These are phyloP conservation scores for Chlamydomonas sphaeroides DNA, from an alignment of 139 green algal genomes.

Conservation along the genomic window DNA sequence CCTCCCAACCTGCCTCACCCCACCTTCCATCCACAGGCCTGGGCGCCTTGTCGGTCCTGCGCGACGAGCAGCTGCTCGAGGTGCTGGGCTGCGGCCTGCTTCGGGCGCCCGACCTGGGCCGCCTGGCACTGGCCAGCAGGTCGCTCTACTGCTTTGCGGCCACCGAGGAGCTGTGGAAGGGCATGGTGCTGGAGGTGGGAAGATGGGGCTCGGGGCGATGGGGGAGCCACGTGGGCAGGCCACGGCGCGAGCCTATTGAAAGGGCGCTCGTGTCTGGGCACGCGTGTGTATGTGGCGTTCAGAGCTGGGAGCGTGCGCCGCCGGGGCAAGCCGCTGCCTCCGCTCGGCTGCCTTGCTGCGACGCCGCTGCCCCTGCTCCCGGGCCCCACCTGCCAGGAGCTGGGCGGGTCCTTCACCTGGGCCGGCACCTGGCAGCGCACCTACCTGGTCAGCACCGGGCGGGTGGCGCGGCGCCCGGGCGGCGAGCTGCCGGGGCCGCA, in stretches of 20 bases:
- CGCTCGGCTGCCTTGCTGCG: too few species aligned
- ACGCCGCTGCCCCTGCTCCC: too few species aligned
- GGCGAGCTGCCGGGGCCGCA: not conserved
- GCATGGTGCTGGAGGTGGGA: constrained; percentile 78
- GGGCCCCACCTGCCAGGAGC: not conserved
- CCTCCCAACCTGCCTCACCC: too few species aligned
- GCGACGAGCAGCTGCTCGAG: constrained; percentile 82
- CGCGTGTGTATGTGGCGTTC: too few species aligned
- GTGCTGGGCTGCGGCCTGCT: constrained; percentile 65
- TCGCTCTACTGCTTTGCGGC: constrained; percentile 84
- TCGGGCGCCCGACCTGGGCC: constrained; percentile 54
- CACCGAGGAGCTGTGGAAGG: constrained; percentile 91
- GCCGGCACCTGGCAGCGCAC: constrained; percentile 35
- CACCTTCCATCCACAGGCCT: constrained; percentile 62
- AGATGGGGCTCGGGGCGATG: not conserved
- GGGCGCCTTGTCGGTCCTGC: constrained; percentile 74
- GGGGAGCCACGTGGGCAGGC: not conserved
- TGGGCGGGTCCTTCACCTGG: constrained; percentile 21
- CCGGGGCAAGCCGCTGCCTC: too few species aligned
- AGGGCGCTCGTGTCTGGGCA: too few species aligned
- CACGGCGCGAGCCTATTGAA: too few species aligned
- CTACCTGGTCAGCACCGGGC: constrained; percentile 5
- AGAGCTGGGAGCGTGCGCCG: too few species aligned
- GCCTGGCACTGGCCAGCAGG: constrained; percentile 59
- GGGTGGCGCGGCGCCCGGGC: not conserved